Evolutionary conservation across 1,284 basidiomycete species (phyloP).

Genomic region (Gomphus sp.): DNA sequence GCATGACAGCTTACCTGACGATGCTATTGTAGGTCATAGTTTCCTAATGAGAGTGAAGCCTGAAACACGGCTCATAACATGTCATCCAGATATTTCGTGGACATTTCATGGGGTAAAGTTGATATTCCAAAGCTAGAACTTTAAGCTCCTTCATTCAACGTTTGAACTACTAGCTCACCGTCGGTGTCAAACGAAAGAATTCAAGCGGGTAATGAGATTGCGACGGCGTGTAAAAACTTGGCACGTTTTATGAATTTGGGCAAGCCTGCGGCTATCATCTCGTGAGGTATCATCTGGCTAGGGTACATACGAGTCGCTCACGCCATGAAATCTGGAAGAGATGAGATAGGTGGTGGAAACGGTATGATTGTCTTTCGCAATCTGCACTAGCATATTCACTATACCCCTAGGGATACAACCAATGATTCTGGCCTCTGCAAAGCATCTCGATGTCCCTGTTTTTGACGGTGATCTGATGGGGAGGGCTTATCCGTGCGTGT

Average conservation of each 20-base stretch:
- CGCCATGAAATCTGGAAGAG: conserved; percentile 13
- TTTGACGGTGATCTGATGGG: conserved; percentile 49
- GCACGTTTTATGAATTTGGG: conserved; percentile 26
- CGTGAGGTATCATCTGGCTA: conserved; percentile 13
- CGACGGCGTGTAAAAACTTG: conserved; percentile 27
- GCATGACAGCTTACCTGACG: conserved; percentile 23
- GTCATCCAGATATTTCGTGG: conserved; percentile 26
- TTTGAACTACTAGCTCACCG: background rate
- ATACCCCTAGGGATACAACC: conserved; percentile 28
- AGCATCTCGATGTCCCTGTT: conserved; percentile 25
- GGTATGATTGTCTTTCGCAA: conserved; percentile 20
- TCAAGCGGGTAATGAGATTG: conserved; percentile 20
- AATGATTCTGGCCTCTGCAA: conserved; percentile 32
- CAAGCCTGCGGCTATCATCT: conserved; percentile 29
- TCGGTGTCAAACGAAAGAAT: conserved; percentile 15
- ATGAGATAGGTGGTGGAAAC: conserved; percentile 52
- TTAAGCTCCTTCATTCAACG: too few relatives aligned
- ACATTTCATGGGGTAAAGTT: conserved; percentile 23
- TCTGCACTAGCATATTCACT: background rate
- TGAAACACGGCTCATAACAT: background rate
- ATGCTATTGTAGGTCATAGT: conserved; percentile 19
- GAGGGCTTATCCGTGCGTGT: conserved; percentile 30
- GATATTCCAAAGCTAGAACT: background rate
- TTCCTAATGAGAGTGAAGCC: background rate
- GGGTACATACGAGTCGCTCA: background rate